Conservation (phyloP, 345 rosid genomes). For the Camelina hispida region DNA sequence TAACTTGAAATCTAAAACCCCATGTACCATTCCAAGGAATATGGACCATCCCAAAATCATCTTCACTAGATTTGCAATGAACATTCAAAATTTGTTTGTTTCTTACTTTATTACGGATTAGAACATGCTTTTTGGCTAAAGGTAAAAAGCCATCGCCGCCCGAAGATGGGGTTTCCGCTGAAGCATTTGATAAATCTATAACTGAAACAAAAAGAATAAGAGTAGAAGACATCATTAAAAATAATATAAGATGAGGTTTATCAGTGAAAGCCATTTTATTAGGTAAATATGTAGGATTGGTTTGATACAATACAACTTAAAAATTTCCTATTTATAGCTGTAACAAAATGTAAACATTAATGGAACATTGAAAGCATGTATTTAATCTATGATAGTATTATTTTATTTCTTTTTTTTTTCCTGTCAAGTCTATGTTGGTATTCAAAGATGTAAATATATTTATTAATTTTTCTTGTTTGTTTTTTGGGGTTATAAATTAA, state of each 20-base stretch:
- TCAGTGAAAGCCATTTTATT: constrained; percentile 1
- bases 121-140: constrained; percentile 1
- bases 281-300: neutral
- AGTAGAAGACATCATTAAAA: constrained; percentile 1
- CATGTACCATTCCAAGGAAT: neutral
- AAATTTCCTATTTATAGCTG: constrained; percentile 5
- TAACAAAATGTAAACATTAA: neutral
- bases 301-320: neutral
- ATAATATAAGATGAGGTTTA: neutral
- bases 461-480: too few relatives aligned
- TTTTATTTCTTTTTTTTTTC: too few relatives aligned
- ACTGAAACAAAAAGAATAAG: neutral
- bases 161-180: neutral
- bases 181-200: neutral
- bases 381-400: neutral
- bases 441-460: neutral
- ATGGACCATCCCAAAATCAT: constrained; percentile 9
- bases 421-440: neutral
- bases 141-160: constrained; percentile 1
- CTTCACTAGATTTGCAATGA: constrained; percentile 24
- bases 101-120: neutral
- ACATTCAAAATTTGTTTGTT: neutral
- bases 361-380: neutral
- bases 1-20: constrained; percentile 27
- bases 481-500: too few relatives aligned